phyloP scores from a whole-genome alignment of 140 eudicot species.

The Flaveria floridana region DNA sequence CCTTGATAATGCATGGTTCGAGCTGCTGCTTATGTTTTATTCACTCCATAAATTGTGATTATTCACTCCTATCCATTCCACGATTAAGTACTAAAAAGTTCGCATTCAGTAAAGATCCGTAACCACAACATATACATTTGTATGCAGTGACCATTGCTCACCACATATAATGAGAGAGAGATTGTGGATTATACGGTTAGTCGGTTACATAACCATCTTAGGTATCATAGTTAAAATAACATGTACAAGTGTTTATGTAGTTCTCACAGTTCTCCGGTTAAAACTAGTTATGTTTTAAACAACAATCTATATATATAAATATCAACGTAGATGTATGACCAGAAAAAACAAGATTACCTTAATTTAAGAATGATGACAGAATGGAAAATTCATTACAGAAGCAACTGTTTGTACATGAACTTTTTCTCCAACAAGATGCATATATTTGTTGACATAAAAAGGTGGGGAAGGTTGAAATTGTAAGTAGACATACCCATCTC shows the following conservation, averaged over 20 bases:
- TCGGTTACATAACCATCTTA: background rate
- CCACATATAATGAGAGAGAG: background rate
- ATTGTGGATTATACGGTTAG: background rate
- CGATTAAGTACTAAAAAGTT: too few species aligned
- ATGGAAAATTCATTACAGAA: constrained; percentile 21
- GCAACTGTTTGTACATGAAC: constrained; percentile 22
- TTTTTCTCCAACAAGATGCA: constrained; percentile 9
- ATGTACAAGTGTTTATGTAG: background rate
- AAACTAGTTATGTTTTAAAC: background rate
- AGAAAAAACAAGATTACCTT: background rate
- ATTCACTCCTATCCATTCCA: background rate
- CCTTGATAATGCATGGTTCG: too few species aligned
- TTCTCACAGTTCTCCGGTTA: background rate
- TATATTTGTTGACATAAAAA: background rate
- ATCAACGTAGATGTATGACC: background rate
- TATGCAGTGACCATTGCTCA: background rate
- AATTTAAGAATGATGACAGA: background rate
- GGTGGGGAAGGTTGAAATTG: background rate
- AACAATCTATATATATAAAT: background rate
- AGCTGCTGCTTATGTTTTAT: background rate
- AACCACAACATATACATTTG: background rate
- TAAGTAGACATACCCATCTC: constrained; percentile 23
- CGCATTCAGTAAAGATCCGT: background rate
- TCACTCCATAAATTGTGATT: background rate
- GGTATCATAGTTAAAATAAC: background rate